Percentiles rank a stretch among this genome's conserved stretches.
Conservation (phyloP, 2,329 filamentous ascomycete species). For the Coniochaeta hoffmannii region DNA sequence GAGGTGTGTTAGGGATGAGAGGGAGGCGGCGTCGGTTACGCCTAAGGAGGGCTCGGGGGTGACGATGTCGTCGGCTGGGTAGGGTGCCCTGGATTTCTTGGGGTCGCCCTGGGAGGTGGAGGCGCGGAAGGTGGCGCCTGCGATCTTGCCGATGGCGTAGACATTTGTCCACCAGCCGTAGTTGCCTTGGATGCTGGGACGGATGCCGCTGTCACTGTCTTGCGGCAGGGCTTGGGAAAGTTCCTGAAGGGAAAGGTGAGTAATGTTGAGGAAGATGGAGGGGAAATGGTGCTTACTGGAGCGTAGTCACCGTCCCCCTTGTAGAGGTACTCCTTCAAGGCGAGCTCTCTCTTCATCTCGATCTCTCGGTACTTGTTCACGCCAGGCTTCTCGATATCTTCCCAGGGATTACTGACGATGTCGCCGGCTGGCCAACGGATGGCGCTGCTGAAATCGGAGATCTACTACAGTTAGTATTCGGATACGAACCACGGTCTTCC, state of each 20-base stretch:
- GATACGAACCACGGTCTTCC: not conserved
- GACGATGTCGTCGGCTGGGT: not conserved
- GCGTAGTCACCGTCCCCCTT: not conserved
- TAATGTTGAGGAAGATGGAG: not conserved
- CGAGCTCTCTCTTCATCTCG: not conserved
- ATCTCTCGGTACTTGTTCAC: not conserved
- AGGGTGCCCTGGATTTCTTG: not conserved
- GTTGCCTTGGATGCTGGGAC: not conserved
- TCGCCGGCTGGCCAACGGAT: not conserved
- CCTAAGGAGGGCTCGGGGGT: not conserved
- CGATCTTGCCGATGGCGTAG: not conserved
- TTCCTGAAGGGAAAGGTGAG: too few relatives aligned
- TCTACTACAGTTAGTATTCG: not conserved
- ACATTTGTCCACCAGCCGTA: constrained; percentile 1
- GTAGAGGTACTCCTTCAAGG: not conserved
- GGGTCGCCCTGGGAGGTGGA: not conserved
- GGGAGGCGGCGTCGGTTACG: not conserved
- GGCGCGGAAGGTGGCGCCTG: not conserved
- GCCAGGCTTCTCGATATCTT: not conserved
- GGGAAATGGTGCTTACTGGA: not conserved
- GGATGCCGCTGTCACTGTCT: not conserved
- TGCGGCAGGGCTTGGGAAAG: not conserved
- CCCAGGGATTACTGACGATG: not conserved
- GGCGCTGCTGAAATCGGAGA: not conserved
- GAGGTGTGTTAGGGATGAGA: not conserved